Percentiles rank a stretch among this genome's conserved stretches.
Evolutionary conservation across 306 rosid species (phyloP).

Genomic region (Quercus wislizeni): DNA sequence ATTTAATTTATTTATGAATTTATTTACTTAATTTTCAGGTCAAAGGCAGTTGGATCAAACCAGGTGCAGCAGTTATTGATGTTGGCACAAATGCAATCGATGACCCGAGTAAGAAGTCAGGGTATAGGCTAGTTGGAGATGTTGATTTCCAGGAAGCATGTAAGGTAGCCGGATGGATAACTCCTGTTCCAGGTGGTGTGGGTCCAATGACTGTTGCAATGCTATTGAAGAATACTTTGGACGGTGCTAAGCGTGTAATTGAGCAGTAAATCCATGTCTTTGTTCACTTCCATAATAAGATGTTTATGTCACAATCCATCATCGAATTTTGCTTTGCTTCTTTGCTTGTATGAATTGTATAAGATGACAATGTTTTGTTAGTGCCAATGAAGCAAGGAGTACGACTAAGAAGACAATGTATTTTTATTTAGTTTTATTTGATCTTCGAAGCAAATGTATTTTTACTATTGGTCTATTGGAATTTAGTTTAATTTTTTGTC

Average conservation of each 20-base stretch:
- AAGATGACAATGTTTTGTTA: too few relatives aligned
- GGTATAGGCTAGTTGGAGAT: conserved; percentile 88
- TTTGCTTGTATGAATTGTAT: too few relatives aligned
- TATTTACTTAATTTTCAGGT: conserved; percentile 35
- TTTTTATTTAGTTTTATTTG: too few relatives aligned
- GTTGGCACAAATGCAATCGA: conserved; percentile 89
- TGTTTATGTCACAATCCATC: too few relatives aligned
- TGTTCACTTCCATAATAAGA: conserved; percentile 11
- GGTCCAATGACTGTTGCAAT: conserved; percentile 93
- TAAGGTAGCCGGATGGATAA: conserved; percentile 79
- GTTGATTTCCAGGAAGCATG: conserved; percentile 86
- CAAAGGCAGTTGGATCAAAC: conserved; percentile 92
- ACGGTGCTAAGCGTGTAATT: conserved; percentile 68
- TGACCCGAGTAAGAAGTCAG: conserved; percentile 72
- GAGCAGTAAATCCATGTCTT: conserved; percentile 29
- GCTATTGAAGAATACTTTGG: conserved; percentile 83
- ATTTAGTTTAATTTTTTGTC: too few relatives aligned
- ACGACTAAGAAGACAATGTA: too few relatives aligned
- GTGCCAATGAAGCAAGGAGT: too few relatives aligned
- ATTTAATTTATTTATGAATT: background rate
- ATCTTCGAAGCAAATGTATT: too few relatives aligned
- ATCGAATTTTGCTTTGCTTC: too few relatives aligned
- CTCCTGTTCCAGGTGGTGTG: conserved; percentile 97
- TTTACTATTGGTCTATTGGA: too few relatives aligned
- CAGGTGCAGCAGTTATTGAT: conserved; percentile 92